Evolutionary conservation across 2,329 filamentous ascomycete genomes (phyloP).

Genomic region (Pseudogymnoascus sp.): DNA sequence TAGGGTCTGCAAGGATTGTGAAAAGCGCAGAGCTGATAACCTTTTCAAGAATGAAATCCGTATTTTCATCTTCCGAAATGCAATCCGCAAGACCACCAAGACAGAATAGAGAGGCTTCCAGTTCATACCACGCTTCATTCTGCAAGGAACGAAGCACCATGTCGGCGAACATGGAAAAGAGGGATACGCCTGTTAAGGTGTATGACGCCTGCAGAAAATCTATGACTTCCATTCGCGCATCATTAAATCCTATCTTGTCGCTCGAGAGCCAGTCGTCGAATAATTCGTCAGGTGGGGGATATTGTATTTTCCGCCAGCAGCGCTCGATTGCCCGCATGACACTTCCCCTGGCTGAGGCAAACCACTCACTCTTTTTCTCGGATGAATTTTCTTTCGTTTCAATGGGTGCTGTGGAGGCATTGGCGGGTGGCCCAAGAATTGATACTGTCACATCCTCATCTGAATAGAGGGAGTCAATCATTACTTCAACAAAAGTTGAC

Average conservation of each 20-base stretch:
- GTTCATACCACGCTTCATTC: slow-evolving; percentile 46
- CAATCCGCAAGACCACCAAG: slow-evolving; percentile 62
- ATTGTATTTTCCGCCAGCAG: slow-evolving; percentile 62
- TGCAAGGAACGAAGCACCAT: slow-evolving; percentile 44
- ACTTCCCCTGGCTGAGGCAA: slow-evolving; percentile 48
- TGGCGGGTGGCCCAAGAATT: not conserved
- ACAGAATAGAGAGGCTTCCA: slow-evolving; percentile 56
- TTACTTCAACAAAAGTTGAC: slow-evolving; percentile 65
- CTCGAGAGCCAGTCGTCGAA: slow-evolving; percentile 62
- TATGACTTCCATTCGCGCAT: slow-evolving; percentile 70
- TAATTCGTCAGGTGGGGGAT: slow-evolving; percentile 47
- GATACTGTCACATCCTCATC: slow-evolving; percentile 30
- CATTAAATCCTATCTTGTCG: slow-evolving; percentile 58
- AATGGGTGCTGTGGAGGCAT: slow-evolving; percentile 7
- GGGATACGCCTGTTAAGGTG: slow-evolving; percentile 47
- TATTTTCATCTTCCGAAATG: slow-evolving; percentile 47
- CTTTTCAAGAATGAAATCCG: slow-evolving; percentile 50
- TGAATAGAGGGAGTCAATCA: slow-evolving; percentile 50
- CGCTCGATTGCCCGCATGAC: slow-evolving; percentile 58
- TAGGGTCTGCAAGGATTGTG: slow-evolving; percentile 43
- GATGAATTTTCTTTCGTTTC: slow-evolving; percentile 14
- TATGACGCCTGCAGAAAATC: slow-evolving; percentile 70
- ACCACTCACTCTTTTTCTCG: slow-evolving; percentile 41
- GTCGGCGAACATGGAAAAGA: slow-evolving; percentile 51
- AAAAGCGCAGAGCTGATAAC: slow-evolving; percentile 57